Evolutionary conservation across 371 early-diverging fungal genomes (phyloP), one percentile per base, ranked within the genome.

Genomic region (Rhizopus delemar): DNA sequence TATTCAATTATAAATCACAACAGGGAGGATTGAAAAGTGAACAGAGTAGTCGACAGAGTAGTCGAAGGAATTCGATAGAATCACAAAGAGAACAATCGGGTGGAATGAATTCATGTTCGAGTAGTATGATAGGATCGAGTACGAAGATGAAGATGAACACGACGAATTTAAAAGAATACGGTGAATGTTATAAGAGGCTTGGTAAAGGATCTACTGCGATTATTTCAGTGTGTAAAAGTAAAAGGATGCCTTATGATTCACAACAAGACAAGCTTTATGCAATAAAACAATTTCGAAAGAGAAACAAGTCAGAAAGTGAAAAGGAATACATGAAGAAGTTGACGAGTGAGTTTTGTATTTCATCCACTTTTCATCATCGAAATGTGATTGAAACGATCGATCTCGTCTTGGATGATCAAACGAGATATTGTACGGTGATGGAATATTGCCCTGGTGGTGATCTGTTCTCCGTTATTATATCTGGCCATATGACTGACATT

Each of bases 371-470:
- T 45, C 82, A 88, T 51, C 94, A 96, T 71, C 81, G 82, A 55
- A 96, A 97, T 69, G 71, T 98, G 7, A 90, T 97, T 11, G 85
- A 91, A 63, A 96, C 96, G 0, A 82, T 96, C 9, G 97, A 98
- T 71, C 73, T 98, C 28, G 89, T 95, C 12, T 84, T 90, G 71
- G 95, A 96, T 69, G 82, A 87, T 60, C 85, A 89, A 56, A 81
- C 80, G 33, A 80, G 88, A 45, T 96, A 95, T 89, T 98, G 94
- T 75, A 92, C 90, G 57, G 93, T 96, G 15, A 97, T 97, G 98
- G 94, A 92, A 69, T 78, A 74, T 51, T 91, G 92, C 71, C 73
- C 86, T 45, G 91, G 91, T 41, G 92, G 92, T 52, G 92, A 92
- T 68, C 63, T 92, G 46, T 89, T 89, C 68, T 75, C 82, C 41